Evolutionary conservation across 139 green algal species (phyloP).

Genomic region (Pseudopediastrum boryanum): DNA sequence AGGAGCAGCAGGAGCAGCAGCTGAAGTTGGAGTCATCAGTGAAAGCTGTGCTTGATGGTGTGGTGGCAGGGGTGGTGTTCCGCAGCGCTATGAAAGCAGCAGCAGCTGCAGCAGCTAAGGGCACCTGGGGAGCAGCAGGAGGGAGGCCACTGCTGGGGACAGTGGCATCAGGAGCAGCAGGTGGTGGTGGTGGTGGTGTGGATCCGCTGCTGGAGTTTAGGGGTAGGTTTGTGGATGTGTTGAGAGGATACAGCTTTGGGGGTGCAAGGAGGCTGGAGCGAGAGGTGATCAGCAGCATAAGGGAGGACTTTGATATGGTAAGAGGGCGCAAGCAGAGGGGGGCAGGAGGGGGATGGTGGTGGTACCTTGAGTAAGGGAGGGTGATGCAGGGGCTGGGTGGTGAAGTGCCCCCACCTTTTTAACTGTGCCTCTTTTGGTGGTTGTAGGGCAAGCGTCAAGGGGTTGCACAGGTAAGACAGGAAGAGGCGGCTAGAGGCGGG

Average conservation of each 20-base stretch:
- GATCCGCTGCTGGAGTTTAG: constrained; percentile 19
- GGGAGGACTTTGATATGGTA: constrained; percentile 53
- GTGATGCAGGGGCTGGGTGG: no score
- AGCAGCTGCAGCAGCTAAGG: constrained; percentile 44
- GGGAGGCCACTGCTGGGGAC: background rate
- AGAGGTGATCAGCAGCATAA: constrained; percentile 58
- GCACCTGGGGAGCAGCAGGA: background rate
- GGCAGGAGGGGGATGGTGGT: no score
- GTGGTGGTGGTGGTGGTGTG: background rate
- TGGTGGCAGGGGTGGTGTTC: constrained; percentile 64
- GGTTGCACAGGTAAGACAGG: no score
- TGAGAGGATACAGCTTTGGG: constrained; percentile 57
- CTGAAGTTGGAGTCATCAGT: no score
- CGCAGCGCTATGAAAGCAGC: constrained; percentile 55
- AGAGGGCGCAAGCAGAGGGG: no score
- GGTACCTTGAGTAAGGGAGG: no score
- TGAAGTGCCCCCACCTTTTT: no score
- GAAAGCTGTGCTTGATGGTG: constrained; percentile 66
- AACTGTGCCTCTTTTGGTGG: no score
- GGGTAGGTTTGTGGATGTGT: constrained; percentile 57
- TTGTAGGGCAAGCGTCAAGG: no score
- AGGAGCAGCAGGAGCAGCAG: no score
- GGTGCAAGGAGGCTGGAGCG: constrained; percentile 50
- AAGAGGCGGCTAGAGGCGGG: no score
- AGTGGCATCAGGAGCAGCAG: constrained; percentile 12